These are phyloP conservation scores for Lentinus tigrinus DNA, from an alignment of 768 basidiomycete genomes.

Conservation along the genomic window DNA sequence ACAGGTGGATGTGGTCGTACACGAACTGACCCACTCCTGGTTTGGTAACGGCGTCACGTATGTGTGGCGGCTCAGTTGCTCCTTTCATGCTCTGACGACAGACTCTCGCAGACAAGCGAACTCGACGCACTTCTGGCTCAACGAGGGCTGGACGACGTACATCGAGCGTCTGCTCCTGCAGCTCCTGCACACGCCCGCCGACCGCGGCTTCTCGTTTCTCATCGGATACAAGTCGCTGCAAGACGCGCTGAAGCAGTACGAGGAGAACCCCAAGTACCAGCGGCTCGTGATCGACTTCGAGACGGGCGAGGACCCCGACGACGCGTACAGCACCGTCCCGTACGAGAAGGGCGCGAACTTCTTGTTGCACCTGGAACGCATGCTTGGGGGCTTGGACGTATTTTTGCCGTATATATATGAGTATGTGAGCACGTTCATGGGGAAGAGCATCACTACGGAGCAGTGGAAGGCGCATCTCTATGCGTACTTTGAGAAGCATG, in stretches of 20 bases:
- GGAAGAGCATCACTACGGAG: conserved; percentile 78
- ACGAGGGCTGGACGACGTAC: conserved; percentile 94
- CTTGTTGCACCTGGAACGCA: conserved; percentile 75
- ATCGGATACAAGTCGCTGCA: conserved; percentile 70
- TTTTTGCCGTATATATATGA: conserved; percentile 84
- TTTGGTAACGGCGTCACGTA: conserved; percentile 90
- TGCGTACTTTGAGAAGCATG: conserved; percentile 59
- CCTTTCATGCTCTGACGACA: not conserved
- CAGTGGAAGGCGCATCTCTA: conserved; percentile 85
- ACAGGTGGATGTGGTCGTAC: conserved; percentile 77
- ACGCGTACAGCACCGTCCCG: conserved; percentile 71
- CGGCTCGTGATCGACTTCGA: conserved; percentile 76
- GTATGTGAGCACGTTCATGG: conserved; percentile 80
- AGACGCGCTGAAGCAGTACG: conserved; percentile 67
- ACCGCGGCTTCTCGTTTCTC: conserved; percentile 78
- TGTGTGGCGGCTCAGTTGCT: conserved; percentile 15
- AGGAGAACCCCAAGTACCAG: conserved; percentile 69
- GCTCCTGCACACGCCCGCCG: conserved; percentile 66
- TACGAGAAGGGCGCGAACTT: conserved; percentile 93
- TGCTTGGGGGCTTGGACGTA: conserved; percentile 76
- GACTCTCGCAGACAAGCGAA: conserved; percentile 53
- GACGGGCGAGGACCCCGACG: conserved; percentile 73
- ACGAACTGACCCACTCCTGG: conserved; percentile 86
- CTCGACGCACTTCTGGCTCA: conserved; percentile 84
- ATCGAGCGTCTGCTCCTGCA: conserved; percentile 80